A percentile compares a stretch with the other conserved stretches of the same genome.
phyloP scores from a whole-genome alignment of 192 early-diverging fungal species.

The Powellomyces hirtus region DNA sequence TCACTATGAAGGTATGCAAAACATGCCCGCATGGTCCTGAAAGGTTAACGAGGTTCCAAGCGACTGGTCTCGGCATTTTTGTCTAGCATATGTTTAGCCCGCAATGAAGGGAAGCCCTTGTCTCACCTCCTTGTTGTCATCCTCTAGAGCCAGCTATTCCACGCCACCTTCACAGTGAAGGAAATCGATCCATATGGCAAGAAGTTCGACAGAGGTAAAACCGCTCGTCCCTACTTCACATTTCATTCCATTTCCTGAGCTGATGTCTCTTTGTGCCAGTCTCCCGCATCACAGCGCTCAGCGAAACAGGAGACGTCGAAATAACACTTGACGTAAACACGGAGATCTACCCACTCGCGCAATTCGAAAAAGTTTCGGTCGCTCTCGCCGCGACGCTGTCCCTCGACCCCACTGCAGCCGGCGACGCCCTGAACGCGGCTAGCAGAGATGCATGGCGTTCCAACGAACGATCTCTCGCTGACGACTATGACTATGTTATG shows the following conservation, averaged over 20 bases:
- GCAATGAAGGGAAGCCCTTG: no score
- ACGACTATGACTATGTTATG: constrained; percentile 99
- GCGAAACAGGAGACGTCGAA: constrained; percentile 85
- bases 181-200: constrained; percentile 88
- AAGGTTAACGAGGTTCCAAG: no score
- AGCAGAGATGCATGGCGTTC: constrained; percentile 71
- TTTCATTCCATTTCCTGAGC: background rate
- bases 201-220: constrained; percentile 86
- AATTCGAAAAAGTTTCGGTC: constrained; percentile 82
- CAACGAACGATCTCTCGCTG: constrained; percentile 64
- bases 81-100: no score
- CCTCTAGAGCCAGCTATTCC: constrained; percentile 84
- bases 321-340: constrained; percentile 92
- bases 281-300: constrained; percentile 78
- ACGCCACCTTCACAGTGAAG: constrained; percentile 84
- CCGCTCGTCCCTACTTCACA: background rate
- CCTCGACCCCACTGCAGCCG: constrained; percentile 45
- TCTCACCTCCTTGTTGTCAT: no score
- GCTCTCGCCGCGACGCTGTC: constrained; percentile 78
- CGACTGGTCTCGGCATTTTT: no score
- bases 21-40: no score
- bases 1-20: no score
- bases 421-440: constrained; percentile 36
- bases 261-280: constrained; percentile 53
- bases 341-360: constrained; percentile 87